Evolutionary conservation across 2,329 filamentous ascomycete genomes (phyloP), one percentile per base, ranked within the genome.

Genomic region (Fonsecaea multimorphosa): DNA sequence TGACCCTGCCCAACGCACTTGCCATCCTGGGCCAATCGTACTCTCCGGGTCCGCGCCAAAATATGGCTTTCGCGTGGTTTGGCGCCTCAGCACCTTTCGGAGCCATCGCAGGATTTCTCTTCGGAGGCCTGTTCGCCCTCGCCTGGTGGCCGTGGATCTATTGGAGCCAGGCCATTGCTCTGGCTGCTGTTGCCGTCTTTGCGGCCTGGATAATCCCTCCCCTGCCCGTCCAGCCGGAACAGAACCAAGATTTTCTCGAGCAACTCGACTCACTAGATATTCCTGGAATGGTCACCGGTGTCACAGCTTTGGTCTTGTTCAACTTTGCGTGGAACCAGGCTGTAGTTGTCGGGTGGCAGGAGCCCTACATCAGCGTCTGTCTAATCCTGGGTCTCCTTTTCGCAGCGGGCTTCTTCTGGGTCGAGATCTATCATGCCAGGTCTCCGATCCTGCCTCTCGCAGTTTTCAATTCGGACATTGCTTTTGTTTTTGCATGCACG

Each of bases 281-380:
- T 8, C 71, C 77, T 1, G 82, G 81, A 19, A 77, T 78, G 3
- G 66, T 74, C 7, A 73, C 78, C 0, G 87, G 87, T 1, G 80
- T 89, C 19, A 77, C 79, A 0, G 83, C 83, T 0, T 77, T 91
- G 29, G 79, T 89, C 0, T 78, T 91, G 19, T 82, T 90, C 76
- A 89, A 89, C 73, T 86, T 90, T 70, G 85, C 87, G 0, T 89
- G 86, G 86, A 90, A 88, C 65, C 87, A 90, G 72, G 87, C 85
- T 0, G 83, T 86, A 0, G 78, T 85, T 0, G 84, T 82, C 1
- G 86, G 86, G 1, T 90, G 88, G 88, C 70, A 76, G 1, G 78
- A 80, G 7, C 78, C 85, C 0, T 86, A 86, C 61, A 79, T 87
- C n/a, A 83, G 85, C 64, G 77, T 84, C 0, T 76, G 84, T 0